Base-by-base conservation (phyloP, 2,329 filamentous ascomycete genomes). In the Aspergillus neotritici region DNA sequence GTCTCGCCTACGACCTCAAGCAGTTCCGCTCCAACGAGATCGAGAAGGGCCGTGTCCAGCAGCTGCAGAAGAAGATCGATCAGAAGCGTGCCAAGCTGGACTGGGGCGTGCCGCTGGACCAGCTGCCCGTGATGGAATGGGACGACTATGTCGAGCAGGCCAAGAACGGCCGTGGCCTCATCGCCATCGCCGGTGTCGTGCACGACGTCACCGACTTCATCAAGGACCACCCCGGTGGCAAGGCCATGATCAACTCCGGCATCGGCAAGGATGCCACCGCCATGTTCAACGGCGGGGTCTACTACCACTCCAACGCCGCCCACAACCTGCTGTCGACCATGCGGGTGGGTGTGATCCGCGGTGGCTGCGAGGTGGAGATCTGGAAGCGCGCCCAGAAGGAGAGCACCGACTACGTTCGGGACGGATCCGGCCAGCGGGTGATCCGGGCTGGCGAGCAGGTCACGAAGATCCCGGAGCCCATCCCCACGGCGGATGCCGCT, bases 1-100 rank as follows among this genome's bases (percentile, higher is more conserved):
- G 87, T 46, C 80, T 94, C 41, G 87, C 87, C 60, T 88, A 84
- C 62, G 85, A 93, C 68, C 78, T 94, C 45, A 94, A 94, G 80
- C 80, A 90, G 70, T 94, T 94, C 81, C 86, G 86, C 57, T 73
- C 80, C 70, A 94, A 94, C 69, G 88, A 94, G 67, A 94, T 94
- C 53, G 87, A 94, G 70, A 93, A 93, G 79, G 87, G 87, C 53
- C 85, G 87, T 62, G 77, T 93, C 28, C 87, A 94, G 74, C 87
- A 93, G 72, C 71, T 83, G 52, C 87, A 93, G 77, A 93, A 93
- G 85, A 93, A 93, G 78, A 81, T 94, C 47, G 87, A 93, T 68
- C 85, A 89, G 73, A 86, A 87, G 79, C 86, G 87, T 61, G 69
- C 84, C 54, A 80, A 74, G 50, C 83, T 94, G 47, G 86, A 94